Percentiles rank a stretch among this genome's conserved stretches.
These are phyloP conservation scores for Trametes cubensis DNA, from an alignment of 768 basidiomycete species.

Conservation along the genomic window DNA sequence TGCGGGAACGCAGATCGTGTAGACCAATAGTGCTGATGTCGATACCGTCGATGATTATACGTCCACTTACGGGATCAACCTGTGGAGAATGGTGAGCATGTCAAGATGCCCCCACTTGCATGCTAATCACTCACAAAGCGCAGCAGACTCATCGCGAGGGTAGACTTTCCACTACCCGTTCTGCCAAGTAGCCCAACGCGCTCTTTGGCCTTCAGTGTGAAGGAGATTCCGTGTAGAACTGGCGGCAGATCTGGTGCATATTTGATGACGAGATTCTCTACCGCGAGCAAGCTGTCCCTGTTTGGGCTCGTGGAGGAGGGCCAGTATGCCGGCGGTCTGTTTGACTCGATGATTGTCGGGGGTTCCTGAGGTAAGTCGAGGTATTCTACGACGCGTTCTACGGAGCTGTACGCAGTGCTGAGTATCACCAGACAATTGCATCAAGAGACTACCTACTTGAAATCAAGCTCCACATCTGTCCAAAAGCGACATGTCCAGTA, in stretches of 20 bases:
- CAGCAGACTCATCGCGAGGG: slow-evolving; percentile 83
- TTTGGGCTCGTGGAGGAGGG: slow-evolving; percentile 65
- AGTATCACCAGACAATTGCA: neutral
- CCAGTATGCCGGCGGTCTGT: slow-evolving; percentile 90
- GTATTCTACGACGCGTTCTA: slow-evolving; percentile 92
- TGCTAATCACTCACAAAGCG: slow-evolving; percentile 60
- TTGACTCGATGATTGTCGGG: slow-evolving; percentile 69
- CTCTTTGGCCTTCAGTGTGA: slow-evolving; percentile 69
- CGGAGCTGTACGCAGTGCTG: slow-evolving; percentile 53
- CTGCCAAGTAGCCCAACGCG: slow-evolving; percentile 80
- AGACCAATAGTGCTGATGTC: slow-evolving; percentile 86
- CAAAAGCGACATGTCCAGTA: slow-evolving; percentile 55
- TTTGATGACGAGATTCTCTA: slow-evolving; percentile 77
- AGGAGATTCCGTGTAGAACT: slow-evolving; percentile 76
- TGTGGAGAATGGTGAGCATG: slow-evolving; percentile 26
- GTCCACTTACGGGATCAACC: slow-evolving; percentile 76
- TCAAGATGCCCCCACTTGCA: neutral
- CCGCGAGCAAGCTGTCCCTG: slow-evolving; percentile 58
- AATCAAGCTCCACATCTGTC: slow-evolving; percentile 68
- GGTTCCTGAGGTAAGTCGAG: slow-evolving; percentile 89
- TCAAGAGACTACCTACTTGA: slow-evolving; percentile 55
- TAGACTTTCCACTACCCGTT: slow-evolving; percentile 82
- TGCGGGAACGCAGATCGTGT: slow-evolving; percentile 78
- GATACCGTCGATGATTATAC: slow-evolving; percentile 83
- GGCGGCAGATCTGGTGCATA: slow-evolving; percentile 85